A percentile compares a stretch with the other conserved stretches of the same genome.
Conservation (phyloP, 139 green algal species). For the Closterium sp. region DNA sequence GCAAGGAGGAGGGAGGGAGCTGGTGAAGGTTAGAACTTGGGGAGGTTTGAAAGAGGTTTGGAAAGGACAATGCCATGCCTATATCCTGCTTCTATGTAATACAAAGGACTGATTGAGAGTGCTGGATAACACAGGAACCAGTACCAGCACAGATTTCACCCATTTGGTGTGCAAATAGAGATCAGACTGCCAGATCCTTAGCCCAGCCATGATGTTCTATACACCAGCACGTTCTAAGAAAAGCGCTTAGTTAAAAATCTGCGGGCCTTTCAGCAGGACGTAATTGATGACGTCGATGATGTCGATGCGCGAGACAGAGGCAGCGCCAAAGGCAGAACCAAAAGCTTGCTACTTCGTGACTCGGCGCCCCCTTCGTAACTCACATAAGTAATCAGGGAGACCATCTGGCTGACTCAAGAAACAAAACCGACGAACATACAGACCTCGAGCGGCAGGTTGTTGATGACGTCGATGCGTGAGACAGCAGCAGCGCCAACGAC, state of each 20-base stretch:
- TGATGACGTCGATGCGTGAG: background rate
- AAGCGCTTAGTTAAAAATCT: too few species aligned
- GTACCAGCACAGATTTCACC: too few species aligned
- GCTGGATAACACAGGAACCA: too few species aligned
- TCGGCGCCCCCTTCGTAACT: too few species aligned
- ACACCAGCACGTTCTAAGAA: too few species aligned
- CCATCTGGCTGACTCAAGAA: too few species aligned
- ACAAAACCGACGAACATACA: background rate
- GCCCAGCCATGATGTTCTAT: too few species aligned
- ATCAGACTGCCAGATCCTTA: too few species aligned
- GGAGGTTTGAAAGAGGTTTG: background rate
- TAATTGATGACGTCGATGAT: constrained; percentile 18
- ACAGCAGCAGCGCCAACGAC: constrained; percentile 25
- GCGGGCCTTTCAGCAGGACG: too few species aligned
- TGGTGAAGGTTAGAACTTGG: background rate
- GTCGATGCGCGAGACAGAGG: background rate
- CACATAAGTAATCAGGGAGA: too few species aligned
- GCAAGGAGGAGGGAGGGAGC: background rate
- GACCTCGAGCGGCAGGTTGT: constrained; percentile 18
- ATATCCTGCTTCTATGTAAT: background rate
- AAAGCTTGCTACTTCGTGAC: too few species aligned
- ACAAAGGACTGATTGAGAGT: background rate
- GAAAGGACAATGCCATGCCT: background rate
- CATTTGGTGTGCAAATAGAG: too few species aligned
- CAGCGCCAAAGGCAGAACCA: constrained; percentile 7